Conservation (phyloP, 805 yeast species). For the Yueomyces sinensis region DNA sequence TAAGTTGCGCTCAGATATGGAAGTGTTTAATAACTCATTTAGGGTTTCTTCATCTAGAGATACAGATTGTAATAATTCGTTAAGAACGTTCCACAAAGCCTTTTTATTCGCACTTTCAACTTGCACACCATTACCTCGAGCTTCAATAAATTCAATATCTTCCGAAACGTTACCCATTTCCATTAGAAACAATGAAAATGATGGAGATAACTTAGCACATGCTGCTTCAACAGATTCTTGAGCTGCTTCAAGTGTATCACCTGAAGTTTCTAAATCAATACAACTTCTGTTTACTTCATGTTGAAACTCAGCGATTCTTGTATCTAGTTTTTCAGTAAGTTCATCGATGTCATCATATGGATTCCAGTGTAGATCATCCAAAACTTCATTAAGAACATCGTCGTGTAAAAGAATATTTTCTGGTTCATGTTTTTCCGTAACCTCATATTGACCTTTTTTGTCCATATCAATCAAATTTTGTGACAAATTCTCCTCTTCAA, state of each 20-base stretch:
- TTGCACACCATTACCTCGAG: slow-evolving; percentile 70
- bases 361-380: slow-evolving; percentile 71
- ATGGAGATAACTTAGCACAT: slow-evolving; percentile 42
- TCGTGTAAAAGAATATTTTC: slow-evolving; percentile 7
- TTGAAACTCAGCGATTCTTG: slow-evolving; percentile 49
- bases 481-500: slow-evolving; percentile 16
- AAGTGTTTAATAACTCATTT: slow-evolving; percentile 30
- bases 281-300: slow-evolving; percentile 46
- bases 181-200: slow-evolving; percentile 42
- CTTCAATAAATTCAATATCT: slow-evolving; percentile 59
- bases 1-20: slow-evolving; percentile 33
- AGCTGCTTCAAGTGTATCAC: slow-evolving; percentile 29
- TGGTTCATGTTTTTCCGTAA: neutral
- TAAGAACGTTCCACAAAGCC: slow-evolving; percentile 54
- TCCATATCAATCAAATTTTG: neutral
- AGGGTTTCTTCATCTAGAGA: slow-evolving; percentile 48
- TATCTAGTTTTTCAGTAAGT: slow-evolving; percentile 42
- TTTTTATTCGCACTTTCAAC: slow-evolving; percentile 74
- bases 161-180: slow-evolving; percentile 51
- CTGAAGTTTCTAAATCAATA: slow-evolving; percentile 34
- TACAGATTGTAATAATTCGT: slow-evolving; percentile 56
- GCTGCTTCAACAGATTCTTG: slow-evolving; percentile 34
- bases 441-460: neutral
- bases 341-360: slow-evolving; percentile 49
- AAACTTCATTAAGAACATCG: slow-evolving; percentile 34